Percentiles rank a stretch among this genome's conserved stretches.
phyloP scores from a whole-genome alignment of 768 basidiomycete genomes.

The Suillus sp. region DNA sequence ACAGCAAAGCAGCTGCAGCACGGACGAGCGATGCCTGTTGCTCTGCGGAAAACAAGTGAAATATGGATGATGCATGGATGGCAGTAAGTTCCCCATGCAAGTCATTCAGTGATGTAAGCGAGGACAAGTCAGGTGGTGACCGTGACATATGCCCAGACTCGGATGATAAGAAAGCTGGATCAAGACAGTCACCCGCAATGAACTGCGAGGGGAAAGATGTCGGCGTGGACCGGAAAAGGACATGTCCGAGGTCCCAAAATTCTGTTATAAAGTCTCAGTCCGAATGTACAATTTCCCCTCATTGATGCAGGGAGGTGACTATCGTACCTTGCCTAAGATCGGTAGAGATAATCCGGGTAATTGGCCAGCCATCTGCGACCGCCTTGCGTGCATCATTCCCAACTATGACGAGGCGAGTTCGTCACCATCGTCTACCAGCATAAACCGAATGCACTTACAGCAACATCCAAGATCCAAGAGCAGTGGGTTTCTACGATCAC shows the following conservation, averaged over 20 bases:
- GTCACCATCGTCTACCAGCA: background rate
- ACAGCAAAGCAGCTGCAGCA: slow-evolving; percentile 30
- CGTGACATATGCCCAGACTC: slow-evolving; percentile 23
- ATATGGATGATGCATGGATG: slow-evolving; percentile 53
- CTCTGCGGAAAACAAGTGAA: slow-evolving; percentile 32
- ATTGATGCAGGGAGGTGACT: background rate
- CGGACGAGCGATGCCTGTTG: slow-evolving; percentile 10
- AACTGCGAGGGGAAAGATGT: slow-evolving; percentile 57
- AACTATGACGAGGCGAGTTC: slow-evolving; percentile 26
- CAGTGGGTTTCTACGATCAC: slow-evolving; percentile 37
- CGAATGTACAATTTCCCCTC: no score
- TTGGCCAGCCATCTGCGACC: slow-evolving; percentile 45
- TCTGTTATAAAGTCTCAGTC: slow-evolving; percentile 33
- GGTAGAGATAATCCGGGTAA: slow-evolving; percentile 37
- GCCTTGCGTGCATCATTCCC: slow-evolving; percentile 45
- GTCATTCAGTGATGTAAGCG: slow-evolving; percentile 44
- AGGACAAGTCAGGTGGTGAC: slow-evolving; percentile 27
- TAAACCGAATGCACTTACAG: slow-evolving; percentile 29
- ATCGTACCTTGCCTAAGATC: slow-evolving; percentile 40
- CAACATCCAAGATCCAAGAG: slow-evolving; percentile 50
- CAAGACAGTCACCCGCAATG: slow-evolving; percentile 56
- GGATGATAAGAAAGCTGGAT: slow-evolving; percentile 42
- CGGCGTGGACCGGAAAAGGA: slow-evolving; percentile 55
- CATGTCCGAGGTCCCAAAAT: slow-evolving; percentile 65
- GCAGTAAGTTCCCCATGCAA: slow-evolving; percentile 48